phyloP scores from a whole-genome alignment of 1,139 yeast genomes.

The Suhomyces choctaworum region DNA sequence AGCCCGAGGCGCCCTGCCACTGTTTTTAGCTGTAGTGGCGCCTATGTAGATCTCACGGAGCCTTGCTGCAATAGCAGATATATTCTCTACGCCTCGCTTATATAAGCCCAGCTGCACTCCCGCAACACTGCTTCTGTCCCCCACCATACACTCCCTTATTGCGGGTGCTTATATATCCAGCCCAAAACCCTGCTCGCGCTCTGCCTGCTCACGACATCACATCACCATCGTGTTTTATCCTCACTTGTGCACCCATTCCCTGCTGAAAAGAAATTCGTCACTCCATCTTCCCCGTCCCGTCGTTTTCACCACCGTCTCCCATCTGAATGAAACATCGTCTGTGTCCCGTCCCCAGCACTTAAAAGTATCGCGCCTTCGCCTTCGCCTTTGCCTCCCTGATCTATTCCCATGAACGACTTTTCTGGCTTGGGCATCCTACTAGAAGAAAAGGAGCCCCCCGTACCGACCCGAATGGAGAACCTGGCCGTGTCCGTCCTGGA shows the following conservation, averaged over 20 bases:
- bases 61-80: slow-evolving; percentile 8
- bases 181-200: no score
- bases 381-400: no score
- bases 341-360: not conserved
- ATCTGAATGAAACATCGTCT: not conserved
- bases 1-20: not conserved
- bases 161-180: no score
- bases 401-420: slow-evolving; percentile 14
- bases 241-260: not conserved
- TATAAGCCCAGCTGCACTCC: not conserved
- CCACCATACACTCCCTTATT: no score
- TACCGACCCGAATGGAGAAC: slow-evolving; percentile 5
- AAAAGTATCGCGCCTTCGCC: not conserved
- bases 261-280: not conserved
- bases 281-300: not conserved
- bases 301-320: not conserved
- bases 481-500: no score
- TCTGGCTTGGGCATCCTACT: slow-evolving; percentile 19
- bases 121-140: no score
- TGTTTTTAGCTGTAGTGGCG: slow-evolving; percentile 6
- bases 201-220: no score
- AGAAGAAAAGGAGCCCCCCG: slow-evolving; percentile 16
- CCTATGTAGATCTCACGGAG: slow-evolving; percentile 5
- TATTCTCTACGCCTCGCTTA: slow-evolving; percentile 7
- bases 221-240: not conserved